Percentiles rank a stretch among this genome's conserved stretches.
phyloP scores from a whole-genome alignment of 164 flowering plant species.

The Platanus orientalis region DNA sequence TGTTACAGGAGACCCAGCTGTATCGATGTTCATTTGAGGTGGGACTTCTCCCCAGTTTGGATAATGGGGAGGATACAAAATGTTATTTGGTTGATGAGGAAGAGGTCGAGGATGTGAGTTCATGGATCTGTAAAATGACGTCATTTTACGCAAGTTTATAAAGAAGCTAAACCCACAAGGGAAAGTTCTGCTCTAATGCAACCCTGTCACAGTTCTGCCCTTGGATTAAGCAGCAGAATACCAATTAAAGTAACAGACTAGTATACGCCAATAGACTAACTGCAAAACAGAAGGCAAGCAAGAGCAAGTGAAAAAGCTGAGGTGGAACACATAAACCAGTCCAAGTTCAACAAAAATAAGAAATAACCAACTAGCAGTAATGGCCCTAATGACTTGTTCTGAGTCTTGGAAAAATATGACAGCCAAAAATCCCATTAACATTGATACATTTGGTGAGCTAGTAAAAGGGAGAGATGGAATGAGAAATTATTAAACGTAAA shows the following conservation, averaged over 20 bases:
- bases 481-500: too few species aligned
- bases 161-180: not conserved
- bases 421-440: too few species aligned
- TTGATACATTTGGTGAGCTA: too few species aligned
- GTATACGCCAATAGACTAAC: not conserved
- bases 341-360: too few species aligned
- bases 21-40: conserved; percentile 24
- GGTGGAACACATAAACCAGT: too few species aligned
- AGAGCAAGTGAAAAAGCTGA: not conserved
- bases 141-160: conserved; percentile 22
- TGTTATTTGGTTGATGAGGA: conserved; percentile 16
- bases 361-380: too few species aligned
- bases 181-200: not conserved
- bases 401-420: too few species aligned
- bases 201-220: too few species aligned
- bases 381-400: too few species aligned
- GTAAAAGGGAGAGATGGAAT: too few species aligned
- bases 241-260: not conserved
- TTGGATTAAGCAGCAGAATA: not conserved
- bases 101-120: conserved; percentile 25
- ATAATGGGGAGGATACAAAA: conserved; percentile 13
- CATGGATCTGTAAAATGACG: conserved; percentile 23
- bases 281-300: not conserved
- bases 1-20: conserved; percentile 4
- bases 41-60: conserved; percentile 22